Evolutionary conservation across 2,329 filamentous ascomycete genomes (phyloP).

Genomic region (Alternaria solani): DNA sequence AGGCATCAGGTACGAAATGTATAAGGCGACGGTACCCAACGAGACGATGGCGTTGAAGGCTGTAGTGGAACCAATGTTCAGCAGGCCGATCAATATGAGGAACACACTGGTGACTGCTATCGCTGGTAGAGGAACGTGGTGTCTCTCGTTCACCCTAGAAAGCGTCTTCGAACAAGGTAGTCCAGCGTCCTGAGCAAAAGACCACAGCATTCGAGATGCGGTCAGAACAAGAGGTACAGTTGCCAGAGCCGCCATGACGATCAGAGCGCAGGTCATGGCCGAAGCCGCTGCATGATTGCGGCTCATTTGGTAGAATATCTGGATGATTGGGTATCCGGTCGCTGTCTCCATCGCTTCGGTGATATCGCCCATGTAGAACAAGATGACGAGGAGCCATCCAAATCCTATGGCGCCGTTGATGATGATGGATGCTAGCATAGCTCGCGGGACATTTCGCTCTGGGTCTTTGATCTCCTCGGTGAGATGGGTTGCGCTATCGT

Average conservation of each 20-base stretch:
- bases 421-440: constrained; percentile 21
- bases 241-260: constrained; percentile 28
- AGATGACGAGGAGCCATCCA: constrained; percentile 48
- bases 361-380: constrained; percentile 44
- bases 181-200: constrained; percentile 30
- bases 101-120: constrained; percentile 19
- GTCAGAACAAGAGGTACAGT: constrained; percentile 21
- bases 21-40: constrained; percentile 26
- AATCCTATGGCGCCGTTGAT: constrained; percentile 47
- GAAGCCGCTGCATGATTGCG: constrained; percentile 10
- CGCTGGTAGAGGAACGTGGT: constrained; percentile 28
- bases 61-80: constrained; percentile 27
- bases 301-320: constrained; percentile 36
- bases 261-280: constrained; percentile 28
- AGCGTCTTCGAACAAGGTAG: constrained; percentile 45
- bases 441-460: constrained; percentile 6
- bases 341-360: constrained; percentile 37
- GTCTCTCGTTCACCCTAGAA: constrained; percentile 18
- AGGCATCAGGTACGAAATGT: constrained; percentile 28
- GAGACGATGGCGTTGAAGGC: constrained; percentile 34
- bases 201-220: constrained; percentile 37
- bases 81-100: constrained; percentile 21
- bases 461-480: constrained; percentile 8
- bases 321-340: constrained; percentile 49
- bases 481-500: constrained; percentile 10